Evolutionary conservation across 2,329 filamentous ascomycete genomes (phyloP).

Genomic region (Xylariaceae sp.): DNA sequence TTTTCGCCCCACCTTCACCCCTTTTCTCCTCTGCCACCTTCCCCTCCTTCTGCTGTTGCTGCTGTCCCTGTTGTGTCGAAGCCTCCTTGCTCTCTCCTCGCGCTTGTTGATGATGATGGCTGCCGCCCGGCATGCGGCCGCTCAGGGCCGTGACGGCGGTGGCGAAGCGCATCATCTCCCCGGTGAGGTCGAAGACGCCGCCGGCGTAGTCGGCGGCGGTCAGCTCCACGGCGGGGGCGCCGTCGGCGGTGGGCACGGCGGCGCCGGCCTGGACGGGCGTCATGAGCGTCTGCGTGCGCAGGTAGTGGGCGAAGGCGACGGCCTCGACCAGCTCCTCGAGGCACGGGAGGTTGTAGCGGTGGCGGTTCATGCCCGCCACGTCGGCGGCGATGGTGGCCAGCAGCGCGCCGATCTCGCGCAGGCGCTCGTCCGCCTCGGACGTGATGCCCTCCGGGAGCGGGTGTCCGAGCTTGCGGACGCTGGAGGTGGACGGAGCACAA

Average conservation of each 20-base stretch:
- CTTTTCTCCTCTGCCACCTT: constrained; percentile 15
- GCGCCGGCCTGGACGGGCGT: constrained; percentile 52
- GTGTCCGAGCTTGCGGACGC: constrained; percentile 55
- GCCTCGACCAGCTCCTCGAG: constrained; percentile 95
- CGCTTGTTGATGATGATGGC: constrained; percentile 24
- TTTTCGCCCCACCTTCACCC: no score
- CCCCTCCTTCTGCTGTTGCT: neutral
- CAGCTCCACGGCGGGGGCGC: constrained; percentile 58
- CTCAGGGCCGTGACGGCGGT: constrained; percentile 79
- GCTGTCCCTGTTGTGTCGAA: no score
- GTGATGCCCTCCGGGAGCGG: constrained; percentile 61
- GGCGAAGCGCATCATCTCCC: constrained; percentile 94
- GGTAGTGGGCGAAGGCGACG: constrained; percentile 80
- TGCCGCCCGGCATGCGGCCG: constrained; percentile 36
- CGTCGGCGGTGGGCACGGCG: constrained; percentile 34
- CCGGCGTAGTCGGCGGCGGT: constrained; percentile 81
- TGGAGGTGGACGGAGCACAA: constrained; percentile 27
- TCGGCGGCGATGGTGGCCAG: constrained; percentile 65
- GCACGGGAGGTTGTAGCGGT: constrained; percentile 81
- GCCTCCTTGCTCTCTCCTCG: neutral
- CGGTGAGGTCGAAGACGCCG: constrained; percentile 87
- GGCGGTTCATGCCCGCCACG: constrained; percentile 68
- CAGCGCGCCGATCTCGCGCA: constrained; percentile 61
- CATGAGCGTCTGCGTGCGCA: constrained; percentile 69
- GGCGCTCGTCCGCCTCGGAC: constrained; percentile 62